A percentile compares a stretch with the other conserved stretches of the same genome.
phyloP scores from a whole-genome alignment of 495 filamentous ascomycete genomes.

The Penicillium dipodomyicola region DNA sequence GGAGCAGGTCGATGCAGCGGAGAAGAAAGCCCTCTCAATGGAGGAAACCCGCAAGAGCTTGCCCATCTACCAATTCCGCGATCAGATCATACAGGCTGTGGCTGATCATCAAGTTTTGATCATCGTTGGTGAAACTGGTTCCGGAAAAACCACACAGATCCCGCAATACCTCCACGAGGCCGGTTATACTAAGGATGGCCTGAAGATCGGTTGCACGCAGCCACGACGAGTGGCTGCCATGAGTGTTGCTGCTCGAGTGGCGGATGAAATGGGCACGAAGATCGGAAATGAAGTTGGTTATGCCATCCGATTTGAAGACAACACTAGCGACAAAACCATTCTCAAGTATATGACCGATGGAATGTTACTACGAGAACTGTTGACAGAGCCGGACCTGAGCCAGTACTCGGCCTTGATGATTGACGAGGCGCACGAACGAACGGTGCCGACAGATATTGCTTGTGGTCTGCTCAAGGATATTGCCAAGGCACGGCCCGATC shows the following conservation, averaged over 20 bases:
- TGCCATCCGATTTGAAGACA: conserved; percentile 92
- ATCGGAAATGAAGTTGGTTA: conserved; percentile 94
- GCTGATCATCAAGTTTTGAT: conserved; percentile 79
- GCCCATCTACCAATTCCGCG: conserved; percentile 82
- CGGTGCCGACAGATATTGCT: conserved; percentile 86
- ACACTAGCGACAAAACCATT: conserved; percentile 87
- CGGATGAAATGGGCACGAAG: conserved; percentile 90
- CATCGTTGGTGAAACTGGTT: conserved; percentile 85
- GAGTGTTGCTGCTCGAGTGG: conserved; percentile 90
- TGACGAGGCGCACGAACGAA: conserved; percentile 96
- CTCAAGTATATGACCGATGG: conserved; percentile 99
- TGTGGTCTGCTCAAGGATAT: conserved; percentile 92
- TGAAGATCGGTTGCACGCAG: conserved; percentile 60
- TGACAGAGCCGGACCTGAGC: conserved; percentile 82
- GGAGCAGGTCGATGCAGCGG: conserved; percentile 78
- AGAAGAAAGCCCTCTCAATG: conserved; percentile 79
- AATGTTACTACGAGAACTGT: conserved; percentile 88
- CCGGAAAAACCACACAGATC: conserved; percentile 86
- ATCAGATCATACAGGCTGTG: conserved; percentile 72
- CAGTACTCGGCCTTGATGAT: conserved; percentile 93
- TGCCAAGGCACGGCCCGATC: conserved; percentile 76
- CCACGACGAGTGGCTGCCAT: conserved; percentile 96
- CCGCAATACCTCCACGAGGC: conserved; percentile 85
- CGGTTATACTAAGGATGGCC: conserved; percentile 76
- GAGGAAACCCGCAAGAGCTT: conserved; percentile 89